Percentiles rank a stretch among this genome's conserved stretches.
Evolutionary conservation across 2,329 filamentous ascomycete species (phyloP).

Genomic region (Dactylella cylindrospora): DNA sequence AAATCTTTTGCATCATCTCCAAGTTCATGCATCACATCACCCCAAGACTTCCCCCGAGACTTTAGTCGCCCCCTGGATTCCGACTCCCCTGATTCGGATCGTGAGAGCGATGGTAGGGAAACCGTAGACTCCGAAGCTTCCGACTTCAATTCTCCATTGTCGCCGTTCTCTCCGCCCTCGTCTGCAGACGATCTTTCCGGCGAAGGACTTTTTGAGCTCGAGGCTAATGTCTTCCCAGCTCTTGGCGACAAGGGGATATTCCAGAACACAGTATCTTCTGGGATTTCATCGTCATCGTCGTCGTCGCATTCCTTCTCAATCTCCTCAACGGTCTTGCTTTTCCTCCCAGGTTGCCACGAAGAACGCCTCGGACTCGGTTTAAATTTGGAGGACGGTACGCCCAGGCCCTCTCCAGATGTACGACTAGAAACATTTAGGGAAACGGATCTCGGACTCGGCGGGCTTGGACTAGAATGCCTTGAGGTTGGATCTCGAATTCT

Average conservation of each 20-base stretch:
- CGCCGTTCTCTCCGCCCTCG: constrained; percentile 53
- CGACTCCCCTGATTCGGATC: constrained; percentile 27
- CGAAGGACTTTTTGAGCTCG: constrained; percentile 58
- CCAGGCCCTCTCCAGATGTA: constrained; percentile 18
- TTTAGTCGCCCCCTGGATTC: constrained; percentile 51
- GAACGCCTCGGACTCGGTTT: constrained; percentile 49
- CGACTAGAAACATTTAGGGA: constrained; percentile 26
- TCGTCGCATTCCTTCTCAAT: constrained; percentile 77
- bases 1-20: constrained; percentile 72
- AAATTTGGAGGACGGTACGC: constrained; percentile 14
- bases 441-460: constrained; percentile 36
- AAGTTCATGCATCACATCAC: constrained; percentile 66
- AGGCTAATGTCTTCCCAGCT: constrained; percentile 60
- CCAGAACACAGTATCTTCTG: constrained; percentile 75
- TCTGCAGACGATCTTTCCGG: constrained; percentile 60
- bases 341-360: constrained; percentile 67
- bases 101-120: constrained; percentile 26
- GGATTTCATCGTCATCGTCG: constrained; percentile 72
- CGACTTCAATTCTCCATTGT: constrained; percentile 15
- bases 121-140: constrained; percentile 51
- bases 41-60: constrained; percentile 72
- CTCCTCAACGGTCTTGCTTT: constrained; percentile 68
- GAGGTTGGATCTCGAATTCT: constrained; percentile 32
- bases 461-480: constrained; percentile 37
- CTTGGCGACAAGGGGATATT: constrained; percentile 82